Percentiles rank a stretch among this genome's conserved stretches.
These are phyloP conservation scores for Jacaranda mimosifolia DNA, from an alignment of 257 asterid species.

Conservation along the genomic window DNA sequence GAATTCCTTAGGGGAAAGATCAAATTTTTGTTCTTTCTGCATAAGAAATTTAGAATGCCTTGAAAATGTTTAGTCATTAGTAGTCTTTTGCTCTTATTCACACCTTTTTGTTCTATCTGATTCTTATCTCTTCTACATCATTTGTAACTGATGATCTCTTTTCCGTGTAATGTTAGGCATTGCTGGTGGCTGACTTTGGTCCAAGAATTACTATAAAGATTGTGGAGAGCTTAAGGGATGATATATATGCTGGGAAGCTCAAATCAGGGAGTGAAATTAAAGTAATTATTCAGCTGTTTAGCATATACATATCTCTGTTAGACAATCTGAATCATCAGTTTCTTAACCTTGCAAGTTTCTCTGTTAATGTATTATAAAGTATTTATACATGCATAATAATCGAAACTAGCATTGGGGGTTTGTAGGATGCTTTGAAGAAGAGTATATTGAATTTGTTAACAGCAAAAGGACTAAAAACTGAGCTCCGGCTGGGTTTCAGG, in stretches of 20 bases:
- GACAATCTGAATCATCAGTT: background rate
- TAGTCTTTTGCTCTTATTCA: too few relatives aligned
- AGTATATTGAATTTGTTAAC: conserved; percentile 78
- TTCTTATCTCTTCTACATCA: too few relatives aligned
- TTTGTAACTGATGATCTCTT: background rate
- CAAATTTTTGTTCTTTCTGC: too few relatives aligned
- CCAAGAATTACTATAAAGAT: conserved; percentile 90
- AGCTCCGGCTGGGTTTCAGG: conserved; percentile 90
- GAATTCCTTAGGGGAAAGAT: too few relatives aligned
- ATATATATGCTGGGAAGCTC: conserved; percentile 89
- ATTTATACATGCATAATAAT: conserved; percentile 13
- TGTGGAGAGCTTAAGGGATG: conserved; percentile 91
- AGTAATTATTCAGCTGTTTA: conserved; percentile 47
- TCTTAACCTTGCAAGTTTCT: conserved; percentile 7
- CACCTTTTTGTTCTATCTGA: too few relatives aligned
- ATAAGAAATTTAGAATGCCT: too few relatives aligned
- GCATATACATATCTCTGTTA: background rate
- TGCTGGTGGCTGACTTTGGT: conserved; percentile 93
- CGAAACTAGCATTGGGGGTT: conserved; percentile 35
- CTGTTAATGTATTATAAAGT: background rate
- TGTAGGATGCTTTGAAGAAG: conserved; percentile 84
- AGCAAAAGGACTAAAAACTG: conserved; percentile 83
- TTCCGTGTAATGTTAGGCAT: conserved; percentile 50
- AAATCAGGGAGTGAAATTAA: conserved; percentile 92
- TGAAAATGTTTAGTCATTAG: too few relatives aligned